Percentiles rank a stretch among this genome's conserved stretches.
phyloP scores from a whole-genome alignment of 352 stramenopile species.

The Pythium brachiatum region DNA sequence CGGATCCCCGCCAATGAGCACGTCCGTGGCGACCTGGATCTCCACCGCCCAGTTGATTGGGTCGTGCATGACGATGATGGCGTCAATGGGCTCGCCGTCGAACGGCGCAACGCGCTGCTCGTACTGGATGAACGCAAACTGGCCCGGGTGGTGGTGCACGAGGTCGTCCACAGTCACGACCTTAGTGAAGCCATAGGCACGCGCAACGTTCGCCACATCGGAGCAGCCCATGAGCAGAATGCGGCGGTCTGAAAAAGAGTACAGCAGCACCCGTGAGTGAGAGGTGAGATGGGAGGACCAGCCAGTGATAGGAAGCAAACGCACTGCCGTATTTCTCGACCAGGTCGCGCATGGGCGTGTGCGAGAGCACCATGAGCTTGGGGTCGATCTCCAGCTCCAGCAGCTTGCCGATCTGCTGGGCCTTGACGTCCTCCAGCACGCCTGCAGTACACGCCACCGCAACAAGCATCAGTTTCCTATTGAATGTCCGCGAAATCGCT shows the following conservation, averaged over 20 bases:
- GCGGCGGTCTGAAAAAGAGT: conserved; percentile 43
- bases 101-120: conserved; percentile 53
- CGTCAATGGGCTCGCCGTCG: conserved; percentile 75
- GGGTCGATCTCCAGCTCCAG: conserved; percentile 63
- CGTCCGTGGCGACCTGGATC: conserved; percentile 86
- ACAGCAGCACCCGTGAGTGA: neutral
- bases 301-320: conserved; percentile 18
- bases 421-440: conserved; percentile 84
- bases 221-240: conserved; percentile 87
- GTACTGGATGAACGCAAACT: conserved; percentile 81
- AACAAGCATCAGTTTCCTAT: too few species aligned
- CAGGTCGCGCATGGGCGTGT: conserved; percentile 89
- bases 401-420: conserved; percentile 58
- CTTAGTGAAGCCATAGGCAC: conserved; percentile 82
- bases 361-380: conserved; percentile 82
- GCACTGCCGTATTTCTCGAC: conserved; percentile 43
- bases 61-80: conserved; percentile 90
- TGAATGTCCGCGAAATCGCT: too few species aligned
- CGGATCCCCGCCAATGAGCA: conserved; percentile 79
- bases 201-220: conserved; percentile 70
- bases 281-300: neutral
- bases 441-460: conserved; percentile 20
- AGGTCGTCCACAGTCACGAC: conserved; percentile 76
- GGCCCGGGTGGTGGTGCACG: conserved; percentile 59
- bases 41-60: conserved; percentile 88